phyloP scores from a whole-genome alignment of 345 rosid species.

The Anastatica hierochuntica region DNA sequence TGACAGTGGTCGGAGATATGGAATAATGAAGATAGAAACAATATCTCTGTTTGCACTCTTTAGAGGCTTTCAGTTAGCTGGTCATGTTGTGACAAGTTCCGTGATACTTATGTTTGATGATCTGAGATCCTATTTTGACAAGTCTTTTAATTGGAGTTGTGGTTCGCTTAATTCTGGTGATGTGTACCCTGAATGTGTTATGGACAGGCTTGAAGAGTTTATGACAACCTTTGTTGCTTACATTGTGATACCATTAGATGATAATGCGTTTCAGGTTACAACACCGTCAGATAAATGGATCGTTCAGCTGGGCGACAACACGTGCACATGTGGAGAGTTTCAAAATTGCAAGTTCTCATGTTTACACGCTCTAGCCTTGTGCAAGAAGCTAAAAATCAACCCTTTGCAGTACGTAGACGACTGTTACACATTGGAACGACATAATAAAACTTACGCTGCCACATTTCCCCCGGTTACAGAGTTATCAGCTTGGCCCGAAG shows the following conservation, averaged over 20 bases:
- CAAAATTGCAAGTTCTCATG: neutral
- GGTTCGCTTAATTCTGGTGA: neutral
- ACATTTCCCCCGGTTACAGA: neutral
- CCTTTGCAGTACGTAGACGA: constrained; percentile 13
- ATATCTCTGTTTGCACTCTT: neutral
- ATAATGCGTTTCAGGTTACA: neutral
- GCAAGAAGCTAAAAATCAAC: constrained; percentile 5
- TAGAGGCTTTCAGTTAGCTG: neutral
- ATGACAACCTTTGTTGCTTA: neutral
- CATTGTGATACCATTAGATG: neutral
- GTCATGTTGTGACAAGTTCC: neutral
- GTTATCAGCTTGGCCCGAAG: constrained; percentile 3
- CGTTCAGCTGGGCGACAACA: neutral
- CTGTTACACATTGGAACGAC: neutral
- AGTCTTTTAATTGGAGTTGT: neutral
- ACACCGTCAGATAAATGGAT: neutral
- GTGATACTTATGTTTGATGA: neutral
- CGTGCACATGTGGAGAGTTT: constrained; percentile 11
- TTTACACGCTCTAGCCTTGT: neutral
- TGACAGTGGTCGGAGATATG: constrained; percentile 12
- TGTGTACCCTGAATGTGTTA: neutral
- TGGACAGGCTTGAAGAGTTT: neutral
- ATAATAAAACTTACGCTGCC: neutral
- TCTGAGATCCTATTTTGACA: neutral
- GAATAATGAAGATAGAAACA: neutral